phyloP scores from a whole-genome alignment of 2,329 filamentous ascomycete species.

The Bipolaris oryzae region DNA sequence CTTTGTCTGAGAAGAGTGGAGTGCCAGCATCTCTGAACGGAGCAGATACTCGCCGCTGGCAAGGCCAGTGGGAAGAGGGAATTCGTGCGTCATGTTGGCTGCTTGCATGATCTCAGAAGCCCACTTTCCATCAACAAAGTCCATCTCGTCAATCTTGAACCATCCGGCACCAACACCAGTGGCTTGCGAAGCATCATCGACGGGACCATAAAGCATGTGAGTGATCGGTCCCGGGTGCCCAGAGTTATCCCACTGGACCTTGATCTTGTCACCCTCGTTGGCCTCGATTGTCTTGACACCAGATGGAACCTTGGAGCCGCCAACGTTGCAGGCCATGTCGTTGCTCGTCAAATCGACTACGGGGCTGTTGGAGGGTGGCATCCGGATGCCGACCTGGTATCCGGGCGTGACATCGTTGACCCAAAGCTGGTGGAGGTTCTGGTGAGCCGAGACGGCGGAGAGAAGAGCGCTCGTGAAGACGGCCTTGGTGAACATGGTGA shows the following conservation, averaged over 20 bases:
- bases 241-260: slow-evolving; percentile 43
- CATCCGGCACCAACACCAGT: slow-evolving; percentile 42
- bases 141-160: slow-evolving; percentile 48
- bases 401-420: slow-evolving; percentile 39
- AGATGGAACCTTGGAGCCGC: slow-evolving; percentile 35
- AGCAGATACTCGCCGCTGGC: slow-evolving; percentile 50
- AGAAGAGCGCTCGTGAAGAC: slow-evolving; percentile 34
- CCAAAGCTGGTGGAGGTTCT: slow-evolving; percentile 42
- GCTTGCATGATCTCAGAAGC: slow-evolving; percentile 47
- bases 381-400: slow-evolving; percentile 43
- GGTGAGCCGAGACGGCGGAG: slow-evolving; percentile 39
- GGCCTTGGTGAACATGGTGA: slow-evolving; percentile 42
- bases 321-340: slow-evolving; percentile 46
- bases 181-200: slow-evolving; percentile 60
- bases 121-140: slow-evolving; percentile 39
- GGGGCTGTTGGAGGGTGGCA: slow-evolving; percentile 44
- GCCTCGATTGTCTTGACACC: slow-evolving; percentile 37
- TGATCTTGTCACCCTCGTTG: slow-evolving; percentile 40
- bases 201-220: slow-evolving; percentile 46
- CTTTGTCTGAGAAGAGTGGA: slow-evolving; percentile 49
- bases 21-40: slow-evolving; percentile 55
- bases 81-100: slow-evolving; percentile 45
- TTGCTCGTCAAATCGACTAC: slow-evolving; percentile 40
- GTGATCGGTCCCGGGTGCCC: slow-evolving; percentile 45
- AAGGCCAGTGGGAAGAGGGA: slow-evolving; percentile 50